Percentiles rank a stretch among this genome's conserved stretches.
Conservation (phyloP, 2,329 filamentous ascomycete species). For the Paecilomyces niveus region DNA sequence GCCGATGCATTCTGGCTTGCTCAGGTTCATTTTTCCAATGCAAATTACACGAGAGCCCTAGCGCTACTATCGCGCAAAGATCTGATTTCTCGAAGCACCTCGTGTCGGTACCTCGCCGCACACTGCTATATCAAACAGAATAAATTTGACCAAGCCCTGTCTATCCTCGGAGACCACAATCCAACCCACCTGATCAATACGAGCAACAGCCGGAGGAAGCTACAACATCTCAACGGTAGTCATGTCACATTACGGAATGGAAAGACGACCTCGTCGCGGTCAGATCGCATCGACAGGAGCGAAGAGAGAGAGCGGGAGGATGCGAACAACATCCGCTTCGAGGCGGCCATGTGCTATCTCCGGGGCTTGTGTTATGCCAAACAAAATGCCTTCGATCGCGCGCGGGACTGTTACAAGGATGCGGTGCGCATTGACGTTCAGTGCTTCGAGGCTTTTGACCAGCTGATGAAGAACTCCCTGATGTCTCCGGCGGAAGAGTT, state of each 20-base stretch:
- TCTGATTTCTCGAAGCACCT: conserved; percentile 70
- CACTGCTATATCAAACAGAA: conserved; percentile 92
- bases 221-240: conserved; percentile 56
- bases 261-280: conserved; percentile 38
- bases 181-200: conserved; percentile 79
- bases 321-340: conserved; percentile 69
- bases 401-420: conserved; percentile 97
- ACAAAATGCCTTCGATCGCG: conserved; percentile 92
- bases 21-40: conserved; percentile 94
- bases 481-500: conserved; percentile 86
- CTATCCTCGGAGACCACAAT: conserved; percentile 82
- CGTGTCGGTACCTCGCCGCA: conserved; percentile 85
- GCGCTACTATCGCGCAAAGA: conserved; percentile 78
- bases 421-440: conserved; percentile 95
- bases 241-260: conserved; percentile 44
- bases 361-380: conserved; percentile 92
- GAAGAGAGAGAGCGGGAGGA: conserved; percentile 63
- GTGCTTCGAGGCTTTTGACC: conserved; percentile 96
- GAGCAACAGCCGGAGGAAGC: conserved; percentile 60
- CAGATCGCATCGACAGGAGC: conserved; percentile 48
- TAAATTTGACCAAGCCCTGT: conserved; percentile 81
- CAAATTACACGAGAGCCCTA: conserved; percentile 88
- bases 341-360: conserved; percentile 96
- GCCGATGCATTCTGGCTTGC: conserved; percentile 95
- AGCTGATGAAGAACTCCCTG: conserved; percentile 92